Evolutionary conservation across 257 asterid genomes (phyloP).

Genomic region (Rhazya stricta): DNA sequence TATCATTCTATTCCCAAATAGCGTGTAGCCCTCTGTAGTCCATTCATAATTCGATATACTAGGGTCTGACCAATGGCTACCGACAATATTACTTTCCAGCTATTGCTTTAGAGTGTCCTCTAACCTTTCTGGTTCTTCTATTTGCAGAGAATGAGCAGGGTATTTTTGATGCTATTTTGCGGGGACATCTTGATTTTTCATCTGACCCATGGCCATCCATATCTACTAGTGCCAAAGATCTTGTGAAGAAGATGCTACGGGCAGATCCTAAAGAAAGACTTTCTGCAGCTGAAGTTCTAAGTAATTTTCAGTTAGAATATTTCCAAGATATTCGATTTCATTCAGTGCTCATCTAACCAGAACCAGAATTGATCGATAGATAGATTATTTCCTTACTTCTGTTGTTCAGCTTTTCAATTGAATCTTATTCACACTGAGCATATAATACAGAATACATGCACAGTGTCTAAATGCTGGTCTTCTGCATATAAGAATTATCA

Average conservation of each 20-base stretch:
- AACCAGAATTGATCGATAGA: background rate
- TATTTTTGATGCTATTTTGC: slow-evolving; percentile 70
- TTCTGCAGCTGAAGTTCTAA: slow-evolving; percentile 68
- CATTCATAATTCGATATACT: background rate
- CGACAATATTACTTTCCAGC: background rate
- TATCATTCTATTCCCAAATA: background rate
- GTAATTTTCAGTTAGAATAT: slow-evolving; percentile 37
- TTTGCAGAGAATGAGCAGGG: slow-evolving; percentile 77
- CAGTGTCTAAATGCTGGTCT: background rate
- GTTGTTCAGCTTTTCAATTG: background rate
- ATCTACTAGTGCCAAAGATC: slow-evolving; percentile 95
- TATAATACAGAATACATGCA: background rate
- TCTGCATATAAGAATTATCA: slow-evolving; percentile 3
- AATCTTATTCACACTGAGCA: background rate
- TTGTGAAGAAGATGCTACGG: slow-evolving; percentile 90
- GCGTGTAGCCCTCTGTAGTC: background rate
- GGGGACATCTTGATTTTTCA: slow-evolving; percentile 79
- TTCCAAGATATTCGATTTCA: background rate
- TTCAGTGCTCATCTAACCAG: background rate
- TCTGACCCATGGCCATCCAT: slow-evolving; percentile 93
- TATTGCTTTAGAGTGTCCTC: background rate
- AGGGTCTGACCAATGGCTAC: background rate
- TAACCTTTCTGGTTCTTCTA: slow-evolving; percentile 11
- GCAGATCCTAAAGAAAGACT: slow-evolving; percentile 73
- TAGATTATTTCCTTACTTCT: background rate